Conservation (phyloP, 352 stramenopile species). For the Globisporangium cederbergense region DNA sequence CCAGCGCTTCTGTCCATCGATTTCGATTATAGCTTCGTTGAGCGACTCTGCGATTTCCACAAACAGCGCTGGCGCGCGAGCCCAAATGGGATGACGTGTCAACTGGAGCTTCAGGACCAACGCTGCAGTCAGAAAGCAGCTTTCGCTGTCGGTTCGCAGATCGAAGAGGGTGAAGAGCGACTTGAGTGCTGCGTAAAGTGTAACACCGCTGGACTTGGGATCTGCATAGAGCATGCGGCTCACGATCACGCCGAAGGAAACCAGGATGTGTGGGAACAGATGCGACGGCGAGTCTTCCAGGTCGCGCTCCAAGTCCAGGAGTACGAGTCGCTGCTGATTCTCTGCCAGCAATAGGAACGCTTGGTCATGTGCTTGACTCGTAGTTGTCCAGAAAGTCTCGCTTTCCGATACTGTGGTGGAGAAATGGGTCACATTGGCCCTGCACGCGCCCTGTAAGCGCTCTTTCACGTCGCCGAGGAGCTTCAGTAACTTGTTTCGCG, state of each 20-base stretch:
- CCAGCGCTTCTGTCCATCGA: constrained; percentile 26
- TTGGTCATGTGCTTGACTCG: background rate
- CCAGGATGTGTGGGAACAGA: constrained; percentile 28
- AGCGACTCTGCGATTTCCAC: constrained; percentile 23
- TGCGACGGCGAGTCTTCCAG: constrained; percentile 26
- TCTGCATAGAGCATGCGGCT: background rate
- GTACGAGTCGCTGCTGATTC: constrained; percentile 17
- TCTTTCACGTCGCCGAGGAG: background rate
- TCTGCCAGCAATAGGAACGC: constrained; percentile 9
- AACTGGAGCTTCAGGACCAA: constrained; percentile 23
- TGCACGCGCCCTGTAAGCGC: constrained; percentile 1
- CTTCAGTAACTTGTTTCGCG: background rate
- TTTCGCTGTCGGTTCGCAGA: constrained; percentile 23
- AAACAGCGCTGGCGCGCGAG: constrained; percentile 18
- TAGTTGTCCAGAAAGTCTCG: background rate
- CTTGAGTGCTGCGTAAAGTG: constrained; percentile 8
- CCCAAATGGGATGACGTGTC: constrained; percentile 19
- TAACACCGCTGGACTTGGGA: background rate
- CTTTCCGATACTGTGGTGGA: background rate
- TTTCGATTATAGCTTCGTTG: constrained; percentile 23
- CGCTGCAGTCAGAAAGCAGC: constrained; percentile 24
- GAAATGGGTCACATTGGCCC: background rate
- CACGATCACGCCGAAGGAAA: constrained; percentile 21
- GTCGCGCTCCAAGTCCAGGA: constrained; percentile 27
- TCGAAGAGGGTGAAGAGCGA: constrained; percentile 29